phyloP scores from a whole-genome alignment of 495 filamentous ascomycete species.

The Podospora australis region DNA sequence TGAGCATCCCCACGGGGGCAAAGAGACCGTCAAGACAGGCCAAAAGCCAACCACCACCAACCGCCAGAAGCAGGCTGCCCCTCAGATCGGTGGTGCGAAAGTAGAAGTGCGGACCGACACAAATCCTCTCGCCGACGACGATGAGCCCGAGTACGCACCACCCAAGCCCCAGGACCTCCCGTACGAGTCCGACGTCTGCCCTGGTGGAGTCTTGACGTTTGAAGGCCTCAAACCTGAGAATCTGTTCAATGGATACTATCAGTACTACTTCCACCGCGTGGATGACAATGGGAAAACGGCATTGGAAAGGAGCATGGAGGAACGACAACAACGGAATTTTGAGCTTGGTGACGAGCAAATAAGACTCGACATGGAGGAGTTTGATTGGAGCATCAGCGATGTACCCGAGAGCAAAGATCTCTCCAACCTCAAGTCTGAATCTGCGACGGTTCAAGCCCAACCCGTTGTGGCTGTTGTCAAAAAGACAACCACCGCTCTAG shows the following conservation, averaged over 20 bases:
- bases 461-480: too few species aligned
- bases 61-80: constrained; percentile 34
- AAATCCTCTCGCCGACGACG: constrained; percentile 40
- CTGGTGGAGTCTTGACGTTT: constrained; percentile 47
- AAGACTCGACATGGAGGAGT: constrained; percentile 47
- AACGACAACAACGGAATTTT: constrained; percentile 46
- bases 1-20: constrained; percentile 46
- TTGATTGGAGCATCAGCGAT: constrained; percentile 46
- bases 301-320: constrained; percentile 53
- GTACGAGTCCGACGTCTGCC: constrained; percentile 71
- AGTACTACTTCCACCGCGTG: constrained; percentile 57
- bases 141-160: constrained; percentile 52
- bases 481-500: constrained; percentile 20
- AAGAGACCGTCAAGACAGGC: constrained; percentile 20
- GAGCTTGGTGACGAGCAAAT: constrained; percentile 56
- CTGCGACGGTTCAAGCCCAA: constrained; percentile 14
- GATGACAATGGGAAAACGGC: constrained; percentile 61
- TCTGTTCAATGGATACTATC: constrained; percentile 60
- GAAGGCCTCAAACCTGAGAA: constrained; percentile 50
- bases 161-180: constrained; percentile 53
- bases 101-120: constrained; percentile 36
- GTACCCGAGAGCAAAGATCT: constrained; percentile 24
- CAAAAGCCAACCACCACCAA: constrained; percentile 27
- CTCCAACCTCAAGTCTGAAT: constrained; percentile 26
- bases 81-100: constrained; percentile 39